Percentiles rank a stretch among this genome's conserved stretches.
phyloP scores from a whole-genome alignment of 805 yeast genomes.

The Candida arabinofermentans region DNA sequence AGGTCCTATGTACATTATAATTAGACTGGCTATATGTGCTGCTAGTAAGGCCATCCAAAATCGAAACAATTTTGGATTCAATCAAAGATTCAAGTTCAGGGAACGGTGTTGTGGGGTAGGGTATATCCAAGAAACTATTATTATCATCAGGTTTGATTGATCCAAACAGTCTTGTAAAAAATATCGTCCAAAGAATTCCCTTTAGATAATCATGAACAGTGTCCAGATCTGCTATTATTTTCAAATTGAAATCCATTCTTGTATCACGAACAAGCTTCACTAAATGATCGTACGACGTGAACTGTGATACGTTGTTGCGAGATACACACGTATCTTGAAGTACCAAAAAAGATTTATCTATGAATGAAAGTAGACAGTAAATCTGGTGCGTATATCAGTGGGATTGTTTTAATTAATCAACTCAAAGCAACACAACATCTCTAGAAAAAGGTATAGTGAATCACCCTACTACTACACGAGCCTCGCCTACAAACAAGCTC shows the following conservation, averaged over 20 bases:
- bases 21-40: background rate
- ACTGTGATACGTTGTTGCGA: no score
- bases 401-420: no score
- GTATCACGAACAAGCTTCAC: background rate
- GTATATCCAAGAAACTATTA: conserved; percentile 49
- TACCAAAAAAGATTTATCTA: no score
- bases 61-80: conserved; percentile 31
- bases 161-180: conserved; percentile 69
- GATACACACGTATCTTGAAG: no score
- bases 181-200: conserved; percentile 63
- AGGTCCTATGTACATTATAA: conserved; percentile 1
- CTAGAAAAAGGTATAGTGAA: no score
- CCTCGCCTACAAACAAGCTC: no score
- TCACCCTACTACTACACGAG: no score
- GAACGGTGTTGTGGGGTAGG: conserved; percentile 49
- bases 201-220: conserved; percentile 51
- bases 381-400: no score
- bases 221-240: conserved; percentile 47
- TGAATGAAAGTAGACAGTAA: no score
- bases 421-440: no score
- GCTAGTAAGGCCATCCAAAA: conserved; percentile 25
- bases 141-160: conserved; percentile 50
- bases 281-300: background rate
- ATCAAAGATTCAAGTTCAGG: conserved; percentile 46
- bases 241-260: conserved; percentile 47